Evolutionary conservation across 805 yeast genomes (phyloP), one percentile per base, ranked within the genome.

Genomic region (Candida qinlingensis): DNA sequence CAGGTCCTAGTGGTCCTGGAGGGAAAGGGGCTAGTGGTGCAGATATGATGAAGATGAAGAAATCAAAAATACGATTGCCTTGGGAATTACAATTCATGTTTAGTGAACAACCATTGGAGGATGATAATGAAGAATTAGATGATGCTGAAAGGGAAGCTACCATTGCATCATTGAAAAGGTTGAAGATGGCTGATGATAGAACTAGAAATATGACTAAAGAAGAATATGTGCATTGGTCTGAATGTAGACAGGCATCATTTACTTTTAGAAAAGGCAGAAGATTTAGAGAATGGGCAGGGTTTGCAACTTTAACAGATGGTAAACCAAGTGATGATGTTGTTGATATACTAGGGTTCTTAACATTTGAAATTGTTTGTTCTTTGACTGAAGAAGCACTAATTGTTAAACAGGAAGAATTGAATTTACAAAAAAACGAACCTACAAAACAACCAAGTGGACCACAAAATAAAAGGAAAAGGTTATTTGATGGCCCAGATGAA

Each of bases 141-240:
- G 97, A 88, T 39, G 96, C 85, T 46, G 97, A 91, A 61, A 78
- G 85, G 54, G 96, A 91, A 43, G 97, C 96, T 5, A 85, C 89
- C 34, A 66, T 84, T 30, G 94, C 96, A 0, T 88, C 96, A n/a
- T 69, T 89, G 65, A 89, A 90, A 64, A 73, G 97, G 49, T 75
- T 94, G 55, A 89, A 90, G 60, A 83, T 80, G 66, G 97, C 97
- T 4, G 99, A 94, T 67, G 97, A 94, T 45, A 75, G 99, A 53
- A 94, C 99, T 0, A 80, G 75, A 54, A 78, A 85, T 56, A 94
- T 94, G 99, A 94, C 99, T 1, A 85, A 83, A 61, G 97, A 94
- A 59, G 99, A 94, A 63, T 94, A 94, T 61, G 99, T 91, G 13
- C 99, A 94, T 64, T 94, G 98, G 97, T 87, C 96, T 10, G 99